Evolutionary conservation across 1,139 yeast genomes (phyloP).

Genomic region (Chernovozyma aurita): DNA sequence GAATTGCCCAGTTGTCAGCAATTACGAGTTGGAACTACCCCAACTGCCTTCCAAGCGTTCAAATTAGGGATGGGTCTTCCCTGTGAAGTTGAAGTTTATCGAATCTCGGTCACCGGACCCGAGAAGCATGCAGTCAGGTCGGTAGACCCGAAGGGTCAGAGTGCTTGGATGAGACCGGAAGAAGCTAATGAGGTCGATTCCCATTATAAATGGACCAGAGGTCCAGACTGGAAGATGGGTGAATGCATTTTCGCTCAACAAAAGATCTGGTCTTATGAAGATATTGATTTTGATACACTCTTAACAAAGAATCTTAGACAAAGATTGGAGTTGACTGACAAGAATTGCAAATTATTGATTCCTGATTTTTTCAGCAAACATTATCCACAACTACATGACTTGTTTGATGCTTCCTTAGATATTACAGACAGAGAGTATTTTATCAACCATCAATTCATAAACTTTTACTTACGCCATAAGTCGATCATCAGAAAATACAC

Average conservation of each 20-base stretch:
- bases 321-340: slow-evolving; percentile 32
- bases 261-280: slow-evolving; percentile 57
- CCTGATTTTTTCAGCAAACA: slow-evolving; percentile 31
- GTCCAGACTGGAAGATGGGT: slow-evolving; percentile 62
- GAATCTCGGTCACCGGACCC: slow-evolving; percentile 71
- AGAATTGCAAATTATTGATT: slow-evolving; percentile 20
- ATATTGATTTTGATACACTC: slow-evolving; percentile 21
- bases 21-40: slow-evolving; percentile 62
- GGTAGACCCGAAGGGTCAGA: slow-evolving; percentile 63
- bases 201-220: slow-evolving; percentile 68
- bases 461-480: slow-evolving; percentile 51
- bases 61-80: slow-evolving; percentile 70
- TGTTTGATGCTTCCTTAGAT: slow-evolving; percentile 20
- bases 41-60: slow-evolving; percentile 58
- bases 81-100: slow-evolving; percentile 61
- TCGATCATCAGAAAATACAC: slow-evolving; percentile 41
- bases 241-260: slow-evolving; percentile 75
- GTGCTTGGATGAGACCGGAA: slow-evolving; percentile 61
- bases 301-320: slow-evolving; percentile 17
- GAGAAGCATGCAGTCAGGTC: slow-evolving; percentile 49
- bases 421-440: slow-evolving; percentile 54
- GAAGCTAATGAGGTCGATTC: slow-evolving; percentile 42
- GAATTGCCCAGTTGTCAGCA: slow-evolving; percentile 50
- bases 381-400: background rate
- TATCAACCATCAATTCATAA: slow-evolving; percentile 57